These are phyloP conservation scores for Ustilago trichophora DNA, from an alignment of 1,284 basidiomycete genomes.

Conservation along the genomic window DNA sequence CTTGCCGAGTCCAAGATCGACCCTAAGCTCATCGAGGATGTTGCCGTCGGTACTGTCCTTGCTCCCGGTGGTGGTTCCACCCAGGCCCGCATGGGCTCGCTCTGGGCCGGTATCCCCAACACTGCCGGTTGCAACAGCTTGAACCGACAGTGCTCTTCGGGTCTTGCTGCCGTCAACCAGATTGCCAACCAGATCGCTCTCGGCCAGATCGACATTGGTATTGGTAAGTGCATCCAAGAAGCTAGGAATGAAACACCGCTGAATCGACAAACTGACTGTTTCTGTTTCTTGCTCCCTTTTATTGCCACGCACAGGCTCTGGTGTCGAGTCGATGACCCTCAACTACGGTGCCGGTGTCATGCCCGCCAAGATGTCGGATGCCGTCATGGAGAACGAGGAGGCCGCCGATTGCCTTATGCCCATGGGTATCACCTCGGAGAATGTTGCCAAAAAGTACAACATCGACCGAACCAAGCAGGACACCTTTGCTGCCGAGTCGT, in stretches of 20 bases:
- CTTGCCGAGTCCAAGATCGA: slow-evolving; percentile 72
- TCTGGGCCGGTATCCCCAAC: slow-evolving; percentile 87
- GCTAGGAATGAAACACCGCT: too few species aligned
- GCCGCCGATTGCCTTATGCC: slow-evolving; percentile 92
- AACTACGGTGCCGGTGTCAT: slow-evolving; percentile 74
- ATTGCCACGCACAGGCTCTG: too few species aligned
- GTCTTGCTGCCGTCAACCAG: slow-evolving; percentile 85
- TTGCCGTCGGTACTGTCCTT: slow-evolving; percentile 89
- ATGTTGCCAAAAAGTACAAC: slow-evolving; percentile 82
- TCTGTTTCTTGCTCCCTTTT: too few species aligned
- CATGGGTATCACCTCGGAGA: slow-evolving; percentile 97
- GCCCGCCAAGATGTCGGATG: slow-evolving; percentile 81
- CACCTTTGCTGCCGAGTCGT: slow-evolving; percentile 84
- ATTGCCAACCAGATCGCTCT: slow-evolving; percentile 85
- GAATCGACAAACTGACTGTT: too few species aligned
- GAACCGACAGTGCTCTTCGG: slow-evolving; percentile 89
- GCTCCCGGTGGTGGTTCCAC: slow-evolving; percentile 88
- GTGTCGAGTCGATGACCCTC: slow-evolving; percentile 91
- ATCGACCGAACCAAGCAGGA: slow-evolving; percentile 82
- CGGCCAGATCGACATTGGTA: slow-evolving; percentile 78
- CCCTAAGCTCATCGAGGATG: slow-evolving; percentile 78
- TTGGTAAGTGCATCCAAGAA: too few species aligned
- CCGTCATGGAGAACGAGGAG: slow-evolving; percentile 79
- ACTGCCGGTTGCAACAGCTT: slow-evolving; percentile 77
- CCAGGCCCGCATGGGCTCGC: slow-evolving; percentile 90